phyloP scores from a whole-genome alignment of 495 filamentous ascomycete species.

The Chaetomium fimeti region DNA sequence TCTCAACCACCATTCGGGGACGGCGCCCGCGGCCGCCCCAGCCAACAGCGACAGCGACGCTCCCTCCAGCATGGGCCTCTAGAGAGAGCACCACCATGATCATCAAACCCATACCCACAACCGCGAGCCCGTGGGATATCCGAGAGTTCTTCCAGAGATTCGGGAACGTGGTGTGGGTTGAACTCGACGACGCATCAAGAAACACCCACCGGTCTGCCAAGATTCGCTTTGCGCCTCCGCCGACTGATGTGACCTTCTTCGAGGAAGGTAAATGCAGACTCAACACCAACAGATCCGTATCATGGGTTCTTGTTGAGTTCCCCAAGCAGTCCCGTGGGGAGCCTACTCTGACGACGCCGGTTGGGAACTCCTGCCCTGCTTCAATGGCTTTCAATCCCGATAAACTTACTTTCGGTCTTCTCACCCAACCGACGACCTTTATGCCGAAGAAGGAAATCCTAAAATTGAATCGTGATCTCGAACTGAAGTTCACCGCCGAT shows the following conservation, averaged over 20 bases:
- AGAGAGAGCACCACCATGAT: conserved; percentile 28
- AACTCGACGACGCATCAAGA: conserved; percentile 33
- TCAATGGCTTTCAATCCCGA: conserved; percentile 34
- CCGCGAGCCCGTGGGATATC: conserved; percentile 32
- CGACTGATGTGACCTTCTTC: conserved; percentile 28
- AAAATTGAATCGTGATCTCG: background rate
- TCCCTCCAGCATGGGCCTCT: conserved; percentile 32
- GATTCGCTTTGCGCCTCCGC: conserved; percentile 43
- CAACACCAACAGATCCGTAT: background rate
- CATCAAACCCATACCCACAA: conserved; percentile 29
- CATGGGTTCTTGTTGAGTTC: conserved; percentile 20
- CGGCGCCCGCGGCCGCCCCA: conserved; percentile 1
- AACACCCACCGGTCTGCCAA: conserved; percentile 24
- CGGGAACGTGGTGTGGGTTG: conserved; percentile 38
- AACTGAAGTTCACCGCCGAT: conserved; percentile 43
- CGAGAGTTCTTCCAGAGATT: conserved; percentile 27
- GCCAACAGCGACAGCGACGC: conserved; percentile 7
- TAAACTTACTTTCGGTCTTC: conserved; percentile 55
- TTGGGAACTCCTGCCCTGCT: conserved; percentile 34
- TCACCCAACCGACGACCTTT: conserved; percentile 46
- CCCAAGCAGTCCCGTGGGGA: background rate
- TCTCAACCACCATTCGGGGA: background rate
- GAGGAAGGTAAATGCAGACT: conserved; percentile 20
- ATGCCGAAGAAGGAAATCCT: conserved; percentile 47
- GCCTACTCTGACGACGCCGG: conserved; percentile 25